Conservation (phyloP, 805 yeast genomes). For the Kregervanrija pseudodelftensis region DNA sequence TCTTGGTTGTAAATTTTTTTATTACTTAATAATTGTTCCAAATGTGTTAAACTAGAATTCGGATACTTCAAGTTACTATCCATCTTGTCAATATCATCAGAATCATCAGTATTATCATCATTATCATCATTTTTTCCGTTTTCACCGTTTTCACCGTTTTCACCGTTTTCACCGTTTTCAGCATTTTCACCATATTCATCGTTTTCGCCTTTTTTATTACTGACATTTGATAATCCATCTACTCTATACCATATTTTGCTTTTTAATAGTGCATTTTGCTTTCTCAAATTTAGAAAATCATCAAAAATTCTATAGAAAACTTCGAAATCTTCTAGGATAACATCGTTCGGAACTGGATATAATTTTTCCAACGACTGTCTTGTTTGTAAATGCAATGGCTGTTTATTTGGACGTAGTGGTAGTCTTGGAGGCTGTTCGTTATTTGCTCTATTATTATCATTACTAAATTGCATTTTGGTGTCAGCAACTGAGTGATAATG, state of each 20-base stretch:
- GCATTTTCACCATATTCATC: no score
- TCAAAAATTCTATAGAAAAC: slow-evolving; percentile 17
- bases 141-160: no score
- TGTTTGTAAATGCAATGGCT: slow-evolving; percentile 1
- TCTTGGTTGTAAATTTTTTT: slow-evolving; percentile 15
- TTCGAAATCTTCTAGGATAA: slow-evolving; percentile 15
- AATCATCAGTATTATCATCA: no score
- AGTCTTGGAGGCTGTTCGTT: background rate
- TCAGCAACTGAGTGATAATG: background rate
- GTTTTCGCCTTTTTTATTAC: slow-evolving; percentile 2
- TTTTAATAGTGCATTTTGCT: slow-evolving; percentile 17
- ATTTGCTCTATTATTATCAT: background rate
- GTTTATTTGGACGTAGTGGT: slow-evolving; percentile 2
- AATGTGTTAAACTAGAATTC: no score
- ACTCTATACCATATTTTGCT: slow-evolving; percentile 21
- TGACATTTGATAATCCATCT: slow-evolving; percentile 12
- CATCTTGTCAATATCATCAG: no score
- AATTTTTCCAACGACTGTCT: background rate
- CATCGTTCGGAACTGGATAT: slow-evolving; percentile 5
- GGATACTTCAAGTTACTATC: no score
- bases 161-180: no score
- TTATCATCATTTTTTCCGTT: no score
- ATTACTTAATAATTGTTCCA: slow-evolving; percentile 7
- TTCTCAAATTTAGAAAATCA: slow-evolving; percentile 13
- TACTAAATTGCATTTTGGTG: background rate